A percentile compares a stretch with the other conserved stretches of the same genome.
These are phyloP conservation scores for Inga leiocalycina DNA, from an alignment of 306 rosid genomes.

Conservation along the genomic window DNA sequence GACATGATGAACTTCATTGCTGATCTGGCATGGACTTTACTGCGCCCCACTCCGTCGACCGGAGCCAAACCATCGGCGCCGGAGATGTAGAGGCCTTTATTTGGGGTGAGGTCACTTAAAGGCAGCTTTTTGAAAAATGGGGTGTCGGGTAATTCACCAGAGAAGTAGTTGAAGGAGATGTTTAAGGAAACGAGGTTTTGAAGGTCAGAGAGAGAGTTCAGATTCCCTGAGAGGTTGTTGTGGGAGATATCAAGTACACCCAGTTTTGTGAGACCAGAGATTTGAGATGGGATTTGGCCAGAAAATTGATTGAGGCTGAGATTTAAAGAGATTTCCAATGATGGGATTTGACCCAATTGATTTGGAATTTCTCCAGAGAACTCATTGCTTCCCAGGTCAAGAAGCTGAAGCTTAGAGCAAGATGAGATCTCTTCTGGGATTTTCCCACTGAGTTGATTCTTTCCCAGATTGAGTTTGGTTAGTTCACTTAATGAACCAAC, in stretches of 20 bases:
- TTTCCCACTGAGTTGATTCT: slow-evolving; percentile 66
- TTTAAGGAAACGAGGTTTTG: slow-evolving; percentile 83
- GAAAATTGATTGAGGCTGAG: slow-evolving; percentile 79
- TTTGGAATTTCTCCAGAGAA: slow-evolving; percentile 81
- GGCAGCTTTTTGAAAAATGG: slow-evolving; percentile 81
- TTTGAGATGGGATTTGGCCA: slow-evolving; percentile 73
- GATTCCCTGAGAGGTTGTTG: slow-evolving; percentile 79
- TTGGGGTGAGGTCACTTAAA: slow-evolving; percentile 63
- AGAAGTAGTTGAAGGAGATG: slow-evolving; percentile 78
- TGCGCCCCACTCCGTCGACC: slow-evolving; percentile 33
- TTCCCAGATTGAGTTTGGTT: slow-evolving; percentile 75
- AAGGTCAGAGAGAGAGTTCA: slow-evolving; percentile 59
- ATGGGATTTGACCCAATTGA: slow-evolving; percentile 67
- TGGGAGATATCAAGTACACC: slow-evolving; percentile 89
- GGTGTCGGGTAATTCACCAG: slow-evolving; percentile 82
- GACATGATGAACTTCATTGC: slow-evolving; percentile 62
- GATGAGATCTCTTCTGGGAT: slow-evolving; percentile 78
- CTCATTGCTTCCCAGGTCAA: slow-evolving; percentile 77
- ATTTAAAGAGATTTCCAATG: slow-evolving; percentile 88
- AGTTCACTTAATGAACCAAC: slow-evolving; percentile 68
- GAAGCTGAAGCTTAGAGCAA: slow-evolving; percentile 72
- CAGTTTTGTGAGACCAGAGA: slow-evolving; percentile 68
- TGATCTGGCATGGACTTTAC: slow-evolving; percentile 37
- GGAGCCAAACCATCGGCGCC: slow-evolving; percentile 44
- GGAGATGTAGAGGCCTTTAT: slow-evolving; percentile 68